phyloP scores from a whole-genome alignment of 192 early-diverging fungal species.

The Gigaspora rosea region DNA sequence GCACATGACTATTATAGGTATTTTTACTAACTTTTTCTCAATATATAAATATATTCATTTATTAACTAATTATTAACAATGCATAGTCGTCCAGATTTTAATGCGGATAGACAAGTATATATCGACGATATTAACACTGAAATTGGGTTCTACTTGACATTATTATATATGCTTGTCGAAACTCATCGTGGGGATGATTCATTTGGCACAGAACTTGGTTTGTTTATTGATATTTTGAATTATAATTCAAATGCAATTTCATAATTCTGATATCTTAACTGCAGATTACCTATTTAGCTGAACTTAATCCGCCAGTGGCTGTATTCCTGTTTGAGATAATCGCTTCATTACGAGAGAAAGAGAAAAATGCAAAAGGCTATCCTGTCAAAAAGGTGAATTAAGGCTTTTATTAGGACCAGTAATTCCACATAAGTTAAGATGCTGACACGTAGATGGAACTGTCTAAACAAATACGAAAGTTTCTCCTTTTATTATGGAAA shows the following conservation, averaged over 20 bases:
- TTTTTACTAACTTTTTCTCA: not conserved
- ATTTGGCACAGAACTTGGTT: constrained; percentile 56
- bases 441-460: not conserved
- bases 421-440: not conserved
- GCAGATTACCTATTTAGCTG: constrained; percentile 1
- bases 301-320: constrained; percentile 46
- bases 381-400: constrained; percentile 65
- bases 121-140: constrained; percentile 37
- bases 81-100: not conserved
- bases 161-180: constrained; percentile 66
- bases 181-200: constrained; percentile 49
- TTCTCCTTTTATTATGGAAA: constrained; percentile 73
- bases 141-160: constrained; percentile 57
- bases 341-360: constrained; percentile 57
- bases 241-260: not conserved
- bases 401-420: not conserved
- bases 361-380: constrained; percentile 66
- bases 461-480: constrained; percentile 37
- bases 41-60: not conserved
- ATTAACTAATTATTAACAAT: not conserved
- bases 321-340: constrained; percentile 70
- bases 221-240: not conserved
- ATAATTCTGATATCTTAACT: constrained; percentile 32
- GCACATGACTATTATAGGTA: constrained; percentile 50
- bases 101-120: constrained; percentile 11